Base-by-base conservation (phyloP, 2,329 filamentous ascomycete species). In the Gremmenia infestans region DNA sequence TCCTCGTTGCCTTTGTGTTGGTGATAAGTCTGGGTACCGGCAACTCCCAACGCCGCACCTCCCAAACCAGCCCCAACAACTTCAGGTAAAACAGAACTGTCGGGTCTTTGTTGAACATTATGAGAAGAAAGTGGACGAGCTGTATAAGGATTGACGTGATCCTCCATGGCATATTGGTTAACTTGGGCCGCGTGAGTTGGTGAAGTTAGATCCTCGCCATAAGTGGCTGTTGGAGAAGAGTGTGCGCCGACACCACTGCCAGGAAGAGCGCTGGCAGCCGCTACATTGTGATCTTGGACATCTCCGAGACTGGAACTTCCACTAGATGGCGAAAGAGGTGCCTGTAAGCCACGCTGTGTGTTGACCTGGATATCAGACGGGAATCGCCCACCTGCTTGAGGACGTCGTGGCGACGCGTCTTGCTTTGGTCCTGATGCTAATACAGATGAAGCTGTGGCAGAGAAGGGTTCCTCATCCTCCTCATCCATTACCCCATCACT, bases 341-440 rank as follows among this genome's bases (percentile, higher is more conserved):
- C 85, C 74, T 91, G 87, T 84, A 91, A 85, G 79, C 88, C 86
- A 77, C 89, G 86, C 71, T 83, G 76, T 60, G 80, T 77, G 73
- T 91, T 88, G 72, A 96, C 82, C 77, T 91, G 85, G 67, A 97
- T 78, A 78, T 97, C 92, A 75, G 89, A 95, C 75, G 93, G 93
- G 78, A 99, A 99, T 73, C 92, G 86, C 79, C 93, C 93, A 86
- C 92, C 93, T 85, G 91, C 86, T 81, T 89, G 85, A 71, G 90
- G 89, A 73, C 91, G 86, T 73, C 81, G 81, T 66, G 81, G 77
- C 64, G 74, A 71, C 53, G 72, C 70, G 57, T 81, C 79, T 67
- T 79, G 74, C 62, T 74, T 78, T 59, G 76, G 74, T 64, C 73
- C 75, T 58, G 74, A 75, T 61, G 71, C 76, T 59, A 78, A 71